Evolutionary conservation across 352 stramenopile species (phyloP), one percentile per base, ranked within the genome.

Genomic region (Globisporangium viniferum): DNA sequence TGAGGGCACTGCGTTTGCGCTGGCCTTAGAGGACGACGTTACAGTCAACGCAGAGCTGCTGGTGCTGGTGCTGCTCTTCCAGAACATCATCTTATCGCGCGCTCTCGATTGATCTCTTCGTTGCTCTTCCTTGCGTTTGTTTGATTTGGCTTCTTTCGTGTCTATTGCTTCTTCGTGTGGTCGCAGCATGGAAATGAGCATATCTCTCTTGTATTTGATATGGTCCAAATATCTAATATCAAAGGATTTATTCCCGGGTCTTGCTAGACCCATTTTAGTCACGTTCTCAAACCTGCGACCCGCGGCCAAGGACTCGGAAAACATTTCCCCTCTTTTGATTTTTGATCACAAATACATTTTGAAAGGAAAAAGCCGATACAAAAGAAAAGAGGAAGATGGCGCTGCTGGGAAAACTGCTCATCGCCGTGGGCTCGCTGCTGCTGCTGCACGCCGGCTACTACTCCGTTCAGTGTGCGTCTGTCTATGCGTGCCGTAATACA

Each of bases 391-490:
- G 31, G 33, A 44, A 49, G 20, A 89, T 88, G 82, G 71, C 62
- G 70, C 71, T 85, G 64, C 72, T 92, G 53, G 84, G 86, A 62
- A 92, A 91, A 73, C 61, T 92, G 63, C 62, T 94, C 39, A 85
- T 94, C 70, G 76, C 78, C 33, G 36, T 91, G 55, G 86, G 82
- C 72, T 74, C 81, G 66, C 68, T 90, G 36, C 72, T 92, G 67
- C 76, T 94, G 55, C 66, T 92, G 53, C 86, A 94, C 71, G 84
- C 84, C 1, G 84, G 84, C 61, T 94, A 94, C 74, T 94, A 92
- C 76, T 90, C 86, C 14, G 75, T 94, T 65, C 77, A 92, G 65
- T 94, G 86, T 94, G 81, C 60, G 79, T 66, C 14, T 59, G 5
- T 59, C 5, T 41, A 8, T 41, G 53, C 22, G 12, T 58, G 9